A percentile compares a stretch with the other conserved stretches of the same genome.
phyloP scores from a whole-genome alignment of 371 early-diverging fungal genomes.

The Mortierella sp. region DNA sequence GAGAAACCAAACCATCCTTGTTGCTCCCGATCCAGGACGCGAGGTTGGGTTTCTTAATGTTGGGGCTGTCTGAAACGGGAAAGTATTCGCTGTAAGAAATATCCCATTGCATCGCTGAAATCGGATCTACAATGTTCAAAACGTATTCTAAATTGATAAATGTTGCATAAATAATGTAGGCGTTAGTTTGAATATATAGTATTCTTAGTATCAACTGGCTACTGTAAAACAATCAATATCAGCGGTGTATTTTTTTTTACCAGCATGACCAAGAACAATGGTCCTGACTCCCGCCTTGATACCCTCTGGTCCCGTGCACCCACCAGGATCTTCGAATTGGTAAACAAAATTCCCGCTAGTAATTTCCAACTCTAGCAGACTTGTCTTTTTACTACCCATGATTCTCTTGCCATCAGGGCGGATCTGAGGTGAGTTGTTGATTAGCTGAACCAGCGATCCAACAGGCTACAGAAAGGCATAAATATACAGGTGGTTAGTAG shows the following conservation, averaged over 20 bases:
- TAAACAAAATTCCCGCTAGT: constrained; percentile 20
- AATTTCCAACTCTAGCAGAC: constrained; percentile 40
- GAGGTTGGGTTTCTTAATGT: neutral
- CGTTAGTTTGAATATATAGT: neutral
- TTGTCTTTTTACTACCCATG: constrained; percentile 31
- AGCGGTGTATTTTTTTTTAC: constrained; percentile 7
- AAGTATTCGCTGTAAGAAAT: constrained; percentile 52
- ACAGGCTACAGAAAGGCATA: constrained; percentile 22
- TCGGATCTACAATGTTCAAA: constrained; percentile 29
- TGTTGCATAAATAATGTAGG: neutral
- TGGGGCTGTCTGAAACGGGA: constrained; percentile 23
- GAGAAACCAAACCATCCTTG: constrained; percentile 25
- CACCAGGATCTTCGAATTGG: constrained; percentile 12
- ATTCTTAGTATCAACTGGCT: no score
- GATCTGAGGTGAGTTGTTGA: constrained; percentile 42
- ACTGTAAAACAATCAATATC: neutral
- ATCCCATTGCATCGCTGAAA: constrained; percentile 37
- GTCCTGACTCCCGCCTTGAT: constrained; percentile 24
- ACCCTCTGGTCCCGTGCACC: constrained; percentile 38
- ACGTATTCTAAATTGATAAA: constrained; percentile 29
- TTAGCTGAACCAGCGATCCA: constrained; percentile 30
- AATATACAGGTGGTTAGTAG: neutral
- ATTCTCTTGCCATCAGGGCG: constrained; percentile 43
- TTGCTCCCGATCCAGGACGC: constrained; percentile 32
- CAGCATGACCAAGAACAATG: constrained; percentile 44